Conservation (phyloP, 202 grass and related monocot genomes). For the Eragrostis tef region DNA sequence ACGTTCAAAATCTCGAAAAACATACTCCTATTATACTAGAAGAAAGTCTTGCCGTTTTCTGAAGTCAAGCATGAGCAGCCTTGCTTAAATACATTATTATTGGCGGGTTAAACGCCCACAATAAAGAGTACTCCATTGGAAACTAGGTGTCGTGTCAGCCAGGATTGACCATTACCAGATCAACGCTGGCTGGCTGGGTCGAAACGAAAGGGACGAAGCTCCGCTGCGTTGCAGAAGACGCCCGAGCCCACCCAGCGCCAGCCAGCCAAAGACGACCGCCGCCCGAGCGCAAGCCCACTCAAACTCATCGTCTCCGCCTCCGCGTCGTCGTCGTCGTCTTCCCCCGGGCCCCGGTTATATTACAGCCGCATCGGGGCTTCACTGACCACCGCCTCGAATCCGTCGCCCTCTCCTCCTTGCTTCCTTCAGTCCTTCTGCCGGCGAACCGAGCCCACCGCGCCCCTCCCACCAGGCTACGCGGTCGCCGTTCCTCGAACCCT, state of each 20-base stretch:
- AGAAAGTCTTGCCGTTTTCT: too few species aligned
- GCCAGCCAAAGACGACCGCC: constrained; percentile 53
- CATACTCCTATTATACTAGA: too few species aligned
- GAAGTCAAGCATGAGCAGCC: too few species aligned
- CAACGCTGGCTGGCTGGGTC: constrained; percentile 32
- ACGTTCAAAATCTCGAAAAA: too few species aligned
- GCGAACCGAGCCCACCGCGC: background rate
- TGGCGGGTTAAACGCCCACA: background rate
- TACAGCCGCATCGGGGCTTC: constrained; percentile 20
- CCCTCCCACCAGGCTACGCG: too few species aligned
- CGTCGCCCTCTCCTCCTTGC: constrained; percentile 16
- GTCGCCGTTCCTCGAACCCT: background rate
- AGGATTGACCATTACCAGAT: constrained; percentile 40
- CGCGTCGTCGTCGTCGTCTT: background rate
- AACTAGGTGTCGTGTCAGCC: background rate
- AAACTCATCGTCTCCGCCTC: constrained; percentile 17
- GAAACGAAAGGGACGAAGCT: background rate
- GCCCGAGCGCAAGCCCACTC: constrained; percentile 40
- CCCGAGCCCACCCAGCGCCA: constrained; percentile 11
- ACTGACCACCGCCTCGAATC: constrained; percentile 43
- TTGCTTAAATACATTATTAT: background rate
- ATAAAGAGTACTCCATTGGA: background rate
- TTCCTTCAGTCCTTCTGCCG: background rate
- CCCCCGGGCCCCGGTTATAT: background rate
- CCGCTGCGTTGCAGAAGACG: background rate